These are phyloP conservation scores for Cunninghamia lanceolata DNA, from an alignment of 75 land plant genomes.

Conservation along the genomic window DNA sequence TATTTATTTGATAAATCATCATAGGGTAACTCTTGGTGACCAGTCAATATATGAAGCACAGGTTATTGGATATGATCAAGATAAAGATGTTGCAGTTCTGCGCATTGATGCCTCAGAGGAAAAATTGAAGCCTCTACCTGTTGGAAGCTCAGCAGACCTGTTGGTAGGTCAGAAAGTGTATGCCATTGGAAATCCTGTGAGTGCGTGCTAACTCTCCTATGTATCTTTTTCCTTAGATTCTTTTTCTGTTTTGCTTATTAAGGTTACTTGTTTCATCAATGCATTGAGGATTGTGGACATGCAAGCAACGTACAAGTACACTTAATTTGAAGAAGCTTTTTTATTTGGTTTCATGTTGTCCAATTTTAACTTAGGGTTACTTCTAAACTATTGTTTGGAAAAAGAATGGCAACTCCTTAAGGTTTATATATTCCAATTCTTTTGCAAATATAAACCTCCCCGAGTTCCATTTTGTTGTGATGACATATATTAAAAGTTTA, in stretches of 20 bases:
- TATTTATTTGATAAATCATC: background rate
- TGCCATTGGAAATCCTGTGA: slow-evolving; percentile 55
- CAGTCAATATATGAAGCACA: slow-evolving; percentile 51
- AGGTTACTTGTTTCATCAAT: background rate
- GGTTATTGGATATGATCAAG: slow-evolving; percentile 49
- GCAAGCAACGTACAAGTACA: background rate
- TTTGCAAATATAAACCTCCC: background rate
- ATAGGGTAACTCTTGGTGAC: slow-evolving; percentile 47
- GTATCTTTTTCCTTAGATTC: background rate
- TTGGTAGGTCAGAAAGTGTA: slow-evolving; percentile 51
- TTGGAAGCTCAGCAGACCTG: slow-evolving; percentile 49
- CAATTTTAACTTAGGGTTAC: background rate
- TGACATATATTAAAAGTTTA: background rate
- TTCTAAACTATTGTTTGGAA: background rate
- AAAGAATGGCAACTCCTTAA: background rate
- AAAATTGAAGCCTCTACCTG: slow-evolving; percentile 40
- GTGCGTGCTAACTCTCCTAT: slow-evolving; percentile 1
- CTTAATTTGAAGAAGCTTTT: background rate
- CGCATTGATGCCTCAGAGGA: slow-evolving; percentile 44
- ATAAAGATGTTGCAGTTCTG: slow-evolving; percentile 54
- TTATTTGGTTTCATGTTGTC: background rate
- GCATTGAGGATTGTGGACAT: background rate
- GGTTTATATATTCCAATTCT: background rate
- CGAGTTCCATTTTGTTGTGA: background rate
- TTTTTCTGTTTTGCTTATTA: background rate